Conservation (phyloP, 345 rosid genomes). For the Gossypium arboreum region DNA sequence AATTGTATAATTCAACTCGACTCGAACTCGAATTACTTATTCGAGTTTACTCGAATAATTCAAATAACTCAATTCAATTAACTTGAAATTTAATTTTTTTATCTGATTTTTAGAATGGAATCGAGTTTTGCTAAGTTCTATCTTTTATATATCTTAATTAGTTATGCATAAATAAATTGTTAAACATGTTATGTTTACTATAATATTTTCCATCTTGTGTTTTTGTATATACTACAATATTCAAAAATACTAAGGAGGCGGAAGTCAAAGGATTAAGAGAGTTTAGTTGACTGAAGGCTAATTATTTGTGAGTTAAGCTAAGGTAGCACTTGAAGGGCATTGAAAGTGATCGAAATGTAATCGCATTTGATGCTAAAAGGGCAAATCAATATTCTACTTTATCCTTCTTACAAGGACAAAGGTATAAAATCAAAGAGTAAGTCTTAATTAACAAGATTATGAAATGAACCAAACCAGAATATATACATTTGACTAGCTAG, state of each 20-base stretch:
- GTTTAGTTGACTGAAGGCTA: background rate
- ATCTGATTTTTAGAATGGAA: too few species aligned
- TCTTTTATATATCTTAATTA: too few species aligned
- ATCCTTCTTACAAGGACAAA: conserved; percentile 1
- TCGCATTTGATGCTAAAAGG: conserved; percentile 2
- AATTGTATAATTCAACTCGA: too few species aligned
- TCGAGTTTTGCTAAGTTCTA: too few species aligned
- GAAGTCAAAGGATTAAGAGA: background rate
- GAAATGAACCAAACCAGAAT: background rate
- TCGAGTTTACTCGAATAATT: too few species aligned
- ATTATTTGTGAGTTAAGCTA: background rate
- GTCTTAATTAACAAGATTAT: background rate
- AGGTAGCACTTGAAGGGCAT: background rate
- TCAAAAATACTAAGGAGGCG: background rate
- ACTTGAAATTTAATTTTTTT: too few species aligned
- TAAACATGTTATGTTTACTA: background rate
- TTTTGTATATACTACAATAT: background rate
- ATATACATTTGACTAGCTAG: background rate
- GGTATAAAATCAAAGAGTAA: background rate
- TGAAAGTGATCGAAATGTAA: background rate
- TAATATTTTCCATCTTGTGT: background rate
- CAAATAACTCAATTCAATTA: too few species aligned
- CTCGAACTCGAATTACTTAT: too few species aligned
- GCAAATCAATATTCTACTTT: background rate
- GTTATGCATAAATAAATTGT: too few species aligned